Evolutionary conservation across 176 grass and related monocot species (phyloP).

Genomic region (Elymus sibiricus): DNA sequence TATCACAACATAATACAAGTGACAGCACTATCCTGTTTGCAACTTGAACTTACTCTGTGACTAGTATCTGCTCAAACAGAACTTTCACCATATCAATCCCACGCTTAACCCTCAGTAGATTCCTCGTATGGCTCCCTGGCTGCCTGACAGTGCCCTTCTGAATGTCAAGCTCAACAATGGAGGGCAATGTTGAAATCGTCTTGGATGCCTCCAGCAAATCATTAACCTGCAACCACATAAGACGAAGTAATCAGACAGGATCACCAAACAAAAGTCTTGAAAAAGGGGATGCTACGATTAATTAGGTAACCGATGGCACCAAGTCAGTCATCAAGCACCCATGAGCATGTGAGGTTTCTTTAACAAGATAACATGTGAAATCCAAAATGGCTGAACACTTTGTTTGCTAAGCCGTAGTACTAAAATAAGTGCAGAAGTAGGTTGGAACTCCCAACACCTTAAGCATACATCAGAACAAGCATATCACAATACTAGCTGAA

Average conservation of each 20-base stretch:
- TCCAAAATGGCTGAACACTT: background rate
- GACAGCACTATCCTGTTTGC: background rate
- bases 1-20: background rate
- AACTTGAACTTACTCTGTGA: constrained; percentile 58
- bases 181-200: constrained; percentile 64
- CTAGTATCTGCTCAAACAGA: constrained; percentile 78
- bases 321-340: background rate
- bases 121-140: constrained; percentile 70
- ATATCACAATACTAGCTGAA: background rate
- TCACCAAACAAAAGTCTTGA: background rate
- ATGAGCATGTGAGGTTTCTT: background rate
- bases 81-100: constrained; percentile 94
- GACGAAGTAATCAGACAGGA: background rate
- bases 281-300: background rate
- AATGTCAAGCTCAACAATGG: constrained; percentile 77
- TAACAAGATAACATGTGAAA: background rate
- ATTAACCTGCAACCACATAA: constrained; percentile 46
- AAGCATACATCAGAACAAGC: background rate
- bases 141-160: constrained; percentile 49
- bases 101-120: constrained; percentile 82
- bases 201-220: constrained; percentile 77
- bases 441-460: background rate
- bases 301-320: background rate
- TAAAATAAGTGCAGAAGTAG: background rate
- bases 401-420: background rate